Percentiles rank a stretch among this genome's conserved stretches.
phyloP scores from a whole-genome alignment of 768 basidiomycete species.

The Termitomyces sp. region DNA sequence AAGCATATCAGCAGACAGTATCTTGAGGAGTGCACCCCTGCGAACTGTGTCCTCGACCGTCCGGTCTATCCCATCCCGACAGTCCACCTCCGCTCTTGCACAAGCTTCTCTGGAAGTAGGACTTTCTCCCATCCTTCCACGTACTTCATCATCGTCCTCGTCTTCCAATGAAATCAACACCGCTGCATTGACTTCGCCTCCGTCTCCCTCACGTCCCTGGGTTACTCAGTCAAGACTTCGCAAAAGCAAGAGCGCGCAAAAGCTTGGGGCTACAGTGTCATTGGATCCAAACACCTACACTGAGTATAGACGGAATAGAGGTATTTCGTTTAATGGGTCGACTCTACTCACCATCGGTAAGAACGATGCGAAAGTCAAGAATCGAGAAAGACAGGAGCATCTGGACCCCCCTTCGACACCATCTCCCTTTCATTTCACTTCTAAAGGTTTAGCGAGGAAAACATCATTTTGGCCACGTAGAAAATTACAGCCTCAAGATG shows the following conservation, averaged over 20 bases:
- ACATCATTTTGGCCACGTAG: slow-evolving; percentile 68
- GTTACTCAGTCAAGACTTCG: slow-evolving; percentile 29
- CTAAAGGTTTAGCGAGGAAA: slow-evolving; percentile 49
- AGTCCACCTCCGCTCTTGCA: slow-evolving; percentile 41
- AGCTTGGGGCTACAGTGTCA: slow-evolving; percentile 26
- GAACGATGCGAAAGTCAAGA: slow-evolving; percentile 42
- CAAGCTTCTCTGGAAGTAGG: slow-evolving; percentile 60
- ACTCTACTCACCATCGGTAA: slow-evolving; percentile 33
- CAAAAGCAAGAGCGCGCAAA: slow-evolving; percentile 53
- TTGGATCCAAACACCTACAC: slow-evolving; percentile 19
- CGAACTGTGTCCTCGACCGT: background rate
- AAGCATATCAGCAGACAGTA: background rate
- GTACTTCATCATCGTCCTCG: slow-evolving; percentile 36
- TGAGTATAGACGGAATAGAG: slow-evolving; percentile 39
- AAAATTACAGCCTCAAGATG: slow-evolving; percentile 28
- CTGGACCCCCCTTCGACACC: slow-evolving; percentile 3
- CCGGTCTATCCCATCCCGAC: slow-evolving; percentile 15
- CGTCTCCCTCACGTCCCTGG: slow-evolving; percentile 12
- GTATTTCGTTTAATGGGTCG: slow-evolving; percentile 55
- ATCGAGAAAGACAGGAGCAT: slow-evolving; percentile 33
- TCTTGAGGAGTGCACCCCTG: background rate
- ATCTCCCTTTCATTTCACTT: slow-evolving; percentile 22
- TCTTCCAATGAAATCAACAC: slow-evolving; percentile 47
- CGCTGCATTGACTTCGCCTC: slow-evolving; percentile 37
- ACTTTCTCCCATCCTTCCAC: slow-evolving; percentile 50